These are phyloP conservation scores for Baeospora myosura DNA, from an alignment of 1,284 basidiomycete species.

Conservation along the genomic window DNA sequence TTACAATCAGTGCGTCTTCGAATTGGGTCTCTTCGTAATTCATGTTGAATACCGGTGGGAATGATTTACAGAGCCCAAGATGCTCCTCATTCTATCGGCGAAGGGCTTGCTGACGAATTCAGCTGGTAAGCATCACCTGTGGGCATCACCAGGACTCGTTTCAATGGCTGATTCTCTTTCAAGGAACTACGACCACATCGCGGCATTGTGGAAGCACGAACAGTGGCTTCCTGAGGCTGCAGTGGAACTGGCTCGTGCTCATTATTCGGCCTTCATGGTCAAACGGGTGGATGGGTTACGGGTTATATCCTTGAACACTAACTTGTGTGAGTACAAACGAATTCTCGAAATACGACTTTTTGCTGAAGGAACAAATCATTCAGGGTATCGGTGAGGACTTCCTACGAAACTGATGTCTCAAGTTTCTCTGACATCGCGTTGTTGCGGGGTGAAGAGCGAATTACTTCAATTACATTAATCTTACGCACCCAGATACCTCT, in stretches of 20 bases:
- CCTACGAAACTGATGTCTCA: not conserved
- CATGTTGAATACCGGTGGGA: no score
- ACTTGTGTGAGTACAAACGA: constrained; percentile 47
- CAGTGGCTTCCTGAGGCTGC: constrained; percentile 61
- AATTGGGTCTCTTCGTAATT: no score
- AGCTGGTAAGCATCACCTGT: constrained; percentile 42
- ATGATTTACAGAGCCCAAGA: constrained; percentile 57
- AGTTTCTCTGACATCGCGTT: not conserved
- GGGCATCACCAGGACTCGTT: not conserved
- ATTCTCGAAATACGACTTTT: constrained; percentile 5
- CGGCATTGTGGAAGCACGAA: constrained; percentile 62
- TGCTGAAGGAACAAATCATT: not conserved
- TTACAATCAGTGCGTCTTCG: constrained; percentile 45
- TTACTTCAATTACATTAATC: constrained; percentile 73
- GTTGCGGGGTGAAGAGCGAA: constrained; percentile 40
- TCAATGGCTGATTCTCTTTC: constrained; percentile 1
- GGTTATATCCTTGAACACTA: constrained; percentile 72
- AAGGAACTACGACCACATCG: constrained; percentile 73
- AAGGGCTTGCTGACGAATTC: constrained; percentile 48
- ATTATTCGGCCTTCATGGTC: constrained; percentile 74
- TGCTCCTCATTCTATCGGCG: constrained; percentile 52
- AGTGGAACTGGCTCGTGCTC: constrained; percentile 51
- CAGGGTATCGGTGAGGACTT: constrained; percentile 41
- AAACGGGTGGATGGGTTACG: constrained; percentile 60
- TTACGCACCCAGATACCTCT: constrained; percentile 61